Base-by-base conservation (phyloP, 257 asterid species). In the Prunella vulgaris region DNA sequence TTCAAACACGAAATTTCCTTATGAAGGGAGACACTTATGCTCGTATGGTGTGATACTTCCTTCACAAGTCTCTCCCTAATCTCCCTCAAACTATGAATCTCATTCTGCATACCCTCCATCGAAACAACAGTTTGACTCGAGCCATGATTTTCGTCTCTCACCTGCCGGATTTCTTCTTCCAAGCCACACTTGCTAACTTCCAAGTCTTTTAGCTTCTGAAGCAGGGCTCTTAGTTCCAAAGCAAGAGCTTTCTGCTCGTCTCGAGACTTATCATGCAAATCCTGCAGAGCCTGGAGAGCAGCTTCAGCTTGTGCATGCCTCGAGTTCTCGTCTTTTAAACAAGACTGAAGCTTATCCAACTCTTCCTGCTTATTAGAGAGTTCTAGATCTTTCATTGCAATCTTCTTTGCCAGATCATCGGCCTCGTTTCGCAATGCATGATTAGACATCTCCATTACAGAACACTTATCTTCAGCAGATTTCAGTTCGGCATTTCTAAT, bases 21-120 rank as follows among this genome's bases (percentile, higher is more conserved):
- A 77, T 81, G 89, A 66, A 91, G 89, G 66, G 88, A 77, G 64
- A 74, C 73, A 60, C 80, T 83, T 66, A 79, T 69, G 27, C 74
- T 66, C 69, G 70, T 81, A 64, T 89, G 97, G 71, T 71, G 84
- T 5, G 76, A 76, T 52, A 94, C 93, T 80, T 87, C 91, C 59
- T 78, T 83, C 78, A 89, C 95, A 32, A 94, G 96, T 40, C 83
- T 91, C 71, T 76, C 86, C 80, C 84, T 85, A 60, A 91, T 84
- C 82, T 79, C 84, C 78, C 83, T 86, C 81, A 94, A 81, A 78
- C 82, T 75, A 67, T 65, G 49, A 20, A 89, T 78, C 60, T 94
- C 97, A 48, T 69, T 84, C 68, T 89, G 90, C 84, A 89, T 76
- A 71, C 77, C 84, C 82, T 82, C 87, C 75, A 85, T 79, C 14